Conservation (phyloP, 768 basidiomycete genomes). For the Lepiota venenata region DNA sequence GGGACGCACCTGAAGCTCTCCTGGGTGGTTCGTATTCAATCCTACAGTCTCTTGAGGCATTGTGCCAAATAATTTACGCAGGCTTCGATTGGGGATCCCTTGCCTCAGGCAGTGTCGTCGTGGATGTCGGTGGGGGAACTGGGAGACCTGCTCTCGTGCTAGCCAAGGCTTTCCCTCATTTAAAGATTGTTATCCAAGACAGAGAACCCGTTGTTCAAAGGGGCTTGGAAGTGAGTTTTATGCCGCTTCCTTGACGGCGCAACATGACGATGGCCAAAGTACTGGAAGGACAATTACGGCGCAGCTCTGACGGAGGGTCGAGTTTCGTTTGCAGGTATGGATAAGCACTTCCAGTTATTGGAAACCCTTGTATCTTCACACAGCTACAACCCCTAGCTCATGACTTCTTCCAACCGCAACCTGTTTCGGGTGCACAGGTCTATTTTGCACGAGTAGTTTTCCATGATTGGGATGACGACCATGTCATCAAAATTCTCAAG, state of each 20-base stretch:
- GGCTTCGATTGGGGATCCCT: conserved; percentile 62
- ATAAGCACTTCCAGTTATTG: neutral
- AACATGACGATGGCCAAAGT: conserved; percentile 53
- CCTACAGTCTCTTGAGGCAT: no score
- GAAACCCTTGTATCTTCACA: neutral
- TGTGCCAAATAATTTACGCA: conserved; percentile 19
- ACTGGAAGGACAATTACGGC: conserved; percentile 47
- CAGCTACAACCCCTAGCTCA: conserved; percentile 39
- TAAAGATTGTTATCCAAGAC: conserved; percentile 63
- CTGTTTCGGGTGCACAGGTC: conserved; percentile 48
- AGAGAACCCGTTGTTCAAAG: conserved; percentile 48
- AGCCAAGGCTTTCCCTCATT: conserved; percentile 30
- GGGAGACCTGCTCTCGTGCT: conserved; percentile 43
- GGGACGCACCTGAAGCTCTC: conserved; percentile 2
- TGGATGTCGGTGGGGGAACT: conserved; percentile 74
- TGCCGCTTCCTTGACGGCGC: conserved; percentile 32
- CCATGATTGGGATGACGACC: conserved; percentile 76
- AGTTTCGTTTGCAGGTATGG: neutral
- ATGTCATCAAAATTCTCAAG: conserved; percentile 43
- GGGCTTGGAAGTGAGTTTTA: conserved; percentile 35
- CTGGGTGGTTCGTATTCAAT: neutral
- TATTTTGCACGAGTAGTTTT: conserved; percentile 70
- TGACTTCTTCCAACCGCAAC: conserved; percentile 74
- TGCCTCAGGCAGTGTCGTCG: conserved; percentile 46
- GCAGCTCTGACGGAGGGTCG: conserved; percentile 44